A percentile compares a stretch with the other conserved stretches of the same genome.
phyloP scores from a whole-genome alignment of 164 flowering plant genomes.

The Cinnamomum micranthum region DNA sequence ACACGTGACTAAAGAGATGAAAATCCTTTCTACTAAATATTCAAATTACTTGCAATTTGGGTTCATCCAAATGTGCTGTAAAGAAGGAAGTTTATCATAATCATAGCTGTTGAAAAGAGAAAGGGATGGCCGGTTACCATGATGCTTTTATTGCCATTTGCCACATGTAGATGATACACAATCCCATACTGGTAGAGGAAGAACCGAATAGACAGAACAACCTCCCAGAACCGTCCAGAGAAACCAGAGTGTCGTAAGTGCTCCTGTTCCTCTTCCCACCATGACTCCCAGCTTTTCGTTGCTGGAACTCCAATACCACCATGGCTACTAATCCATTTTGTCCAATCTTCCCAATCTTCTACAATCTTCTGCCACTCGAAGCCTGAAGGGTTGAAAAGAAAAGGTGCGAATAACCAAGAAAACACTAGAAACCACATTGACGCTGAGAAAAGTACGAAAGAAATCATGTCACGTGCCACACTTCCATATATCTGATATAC shows the following conservation, averaged over 20 bases:
- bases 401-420: slow-evolving; percentile 91
- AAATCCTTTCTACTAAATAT: neutral
- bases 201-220: slow-evolving; percentile 74
- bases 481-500: slow-evolving; percentile 62
- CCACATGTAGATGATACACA: slow-evolving; percentile 72
- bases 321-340: slow-evolving; percentile 79
- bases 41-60: neutral
- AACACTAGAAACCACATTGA: slow-evolving; percentile 92
- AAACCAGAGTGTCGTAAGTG: slow-evolving; percentile 72
- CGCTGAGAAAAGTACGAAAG: slow-evolving; percentile 44
- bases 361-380: slow-evolving; percentile 99
- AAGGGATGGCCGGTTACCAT: slow-evolving; percentile 32
- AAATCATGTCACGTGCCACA: slow-evolving; percentile 21
- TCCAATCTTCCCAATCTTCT: slow-evolving; percentile 97
- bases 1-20: neutral
- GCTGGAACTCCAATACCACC: slow-evolving; percentile 97
- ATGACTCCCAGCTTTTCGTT: slow-evolving; percentile 95
- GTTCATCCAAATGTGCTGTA: neutral
- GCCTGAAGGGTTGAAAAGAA: slow-evolving; percentile 94
- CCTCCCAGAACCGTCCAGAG: slow-evolving; percentile 67
- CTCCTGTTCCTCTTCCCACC: slow-evolving; percentile 99
- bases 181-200: slow-evolving; percentile 90
- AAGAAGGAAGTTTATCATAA: neutral
- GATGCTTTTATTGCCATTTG: slow-evolving; percentile 59
- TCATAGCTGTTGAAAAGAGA: neutral